Evolutionary conservation across 345 rosid genomes (phyloP).

Genomic region (Iberis pinnata): DNA sequence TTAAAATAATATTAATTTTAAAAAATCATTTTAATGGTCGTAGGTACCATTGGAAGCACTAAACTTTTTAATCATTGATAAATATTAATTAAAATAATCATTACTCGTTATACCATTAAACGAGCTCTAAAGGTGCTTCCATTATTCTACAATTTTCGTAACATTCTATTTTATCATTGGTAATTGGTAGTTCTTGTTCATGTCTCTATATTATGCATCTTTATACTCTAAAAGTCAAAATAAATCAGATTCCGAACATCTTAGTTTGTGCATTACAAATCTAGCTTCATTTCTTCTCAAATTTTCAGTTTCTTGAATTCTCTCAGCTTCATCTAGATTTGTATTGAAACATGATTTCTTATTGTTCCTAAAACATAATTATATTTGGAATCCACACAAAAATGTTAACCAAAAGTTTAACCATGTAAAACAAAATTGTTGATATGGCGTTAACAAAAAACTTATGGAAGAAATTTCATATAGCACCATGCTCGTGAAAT

Average conservation of each 20-base stretch:
- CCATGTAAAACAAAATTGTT: constrained; percentile 4
- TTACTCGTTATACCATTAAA: too few relatives aligned
- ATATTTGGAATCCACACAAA: not conserved
- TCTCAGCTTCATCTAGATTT: not conserved
- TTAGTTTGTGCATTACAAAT: not conserved
- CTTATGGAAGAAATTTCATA: constrained; percentile 11
- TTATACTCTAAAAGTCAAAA: not conserved
- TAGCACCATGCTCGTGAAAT: constrained; percentile 37
- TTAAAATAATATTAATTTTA: too few relatives aligned
- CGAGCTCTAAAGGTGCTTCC: too few relatives aligned
- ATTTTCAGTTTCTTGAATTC: too few relatives aligned
- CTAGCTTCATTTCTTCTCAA: not conserved
- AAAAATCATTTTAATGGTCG: too few relatives aligned
- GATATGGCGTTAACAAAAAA: constrained; percentile 2
- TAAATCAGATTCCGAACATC: too few relatives aligned
- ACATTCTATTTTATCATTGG: too few relatives aligned
- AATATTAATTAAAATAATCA: too few relatives aligned
- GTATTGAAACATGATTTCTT: not conserved
- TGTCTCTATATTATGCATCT: not conserved
- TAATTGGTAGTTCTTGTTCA: too few relatives aligned
- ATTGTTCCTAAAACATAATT: not conserved
- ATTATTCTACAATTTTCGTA: too few relatives aligned
- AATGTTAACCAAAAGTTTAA: constrained; percentile 4
- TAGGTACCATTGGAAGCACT: too few relatives aligned
- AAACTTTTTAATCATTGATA: too few relatives aligned